Conservation (phyloP, 768 basidiomycete genomes). For the Russula earlei region DNA sequence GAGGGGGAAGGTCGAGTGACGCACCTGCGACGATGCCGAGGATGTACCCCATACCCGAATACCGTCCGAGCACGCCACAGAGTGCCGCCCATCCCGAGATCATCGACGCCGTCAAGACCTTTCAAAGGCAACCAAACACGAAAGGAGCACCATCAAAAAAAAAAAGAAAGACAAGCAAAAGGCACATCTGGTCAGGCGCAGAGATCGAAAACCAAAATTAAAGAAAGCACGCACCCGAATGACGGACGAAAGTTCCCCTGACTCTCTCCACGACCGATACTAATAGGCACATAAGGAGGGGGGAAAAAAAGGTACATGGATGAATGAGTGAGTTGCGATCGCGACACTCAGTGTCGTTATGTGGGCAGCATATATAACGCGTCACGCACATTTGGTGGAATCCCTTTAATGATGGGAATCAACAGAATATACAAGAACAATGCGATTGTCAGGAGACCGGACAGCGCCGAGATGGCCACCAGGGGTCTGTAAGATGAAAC, state of each 20-base stretch:
- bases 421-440: constrained; percentile 68
- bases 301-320: too few species aligned
- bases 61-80: constrained; percentile 53
- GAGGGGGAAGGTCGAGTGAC: too few species aligned
- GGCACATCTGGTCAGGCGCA: too few species aligned
- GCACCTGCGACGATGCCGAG: constrained; percentile 44
- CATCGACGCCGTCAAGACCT: constrained; percentile 55
- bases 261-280: constrained; percentile 70
- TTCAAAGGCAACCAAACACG: background rate
- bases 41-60: constrained; percentile 55
- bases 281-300: constrained; percentile 23
- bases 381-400: constrained; percentile 55
- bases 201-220: too few species aligned
- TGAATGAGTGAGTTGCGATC: constrained; percentile 22
- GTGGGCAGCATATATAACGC: background rate
- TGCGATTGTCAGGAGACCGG: constrained; percentile 50
- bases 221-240: constrained; percentile 40
- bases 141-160: too few species aligned
- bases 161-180: too few species aligned
- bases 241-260: constrained; percentile 54
- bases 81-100: constrained; percentile 60
- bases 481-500: constrained; percentile 34
- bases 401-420: constrained; percentile 56
- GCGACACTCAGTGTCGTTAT: background rate
- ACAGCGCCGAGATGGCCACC: constrained; percentile 43